Base-by-base conservation (phyloP, 2,329 filamentous ascomycete species). In the Cordyceps tenuipes region DNA sequence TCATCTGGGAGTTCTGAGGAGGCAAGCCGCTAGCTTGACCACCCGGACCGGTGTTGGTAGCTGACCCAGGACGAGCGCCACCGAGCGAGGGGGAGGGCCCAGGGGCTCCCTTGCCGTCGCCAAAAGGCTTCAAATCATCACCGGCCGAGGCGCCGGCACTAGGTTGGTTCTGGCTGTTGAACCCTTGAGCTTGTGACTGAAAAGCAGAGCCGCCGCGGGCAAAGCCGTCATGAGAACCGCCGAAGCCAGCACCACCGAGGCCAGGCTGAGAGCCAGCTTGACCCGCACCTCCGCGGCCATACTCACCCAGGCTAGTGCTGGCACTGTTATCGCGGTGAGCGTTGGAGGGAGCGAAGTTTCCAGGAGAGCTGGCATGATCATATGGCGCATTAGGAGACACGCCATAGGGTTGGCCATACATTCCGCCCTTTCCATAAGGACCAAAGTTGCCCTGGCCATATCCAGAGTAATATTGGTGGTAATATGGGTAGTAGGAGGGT, bases 401-500 rank as follows among this genome's bases (percentile, higher is more conserved):
- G 53, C 78, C 79, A 62, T 84, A 85, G 47, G 79, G 81, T 68
- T 82, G 79, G 56, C 77, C 79, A 63, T 85, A 85, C 64, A 80
- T 74, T 61, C 75, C 75, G 41, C 73, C 78, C 75, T 84, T 85
- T 23, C 60, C 72, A 63, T 84, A 85, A 2, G 82, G 81, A 5
- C 71, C 76, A 58, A 74, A 84, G 36, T 75, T 79, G 56, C 76
- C 79, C 68, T 83, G 80, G 57, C 75, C 76, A 63, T 82, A 83
- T 48, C 76, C 77, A 57, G 81, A 79, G 66, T 79, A 82, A 71
- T 86, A 87, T 61, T 82, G 78, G 62, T 80, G 76, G 66, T 87
- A 87, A 71, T 85, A 86, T 1, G 83, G 83, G 71, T 81, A 86
- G 72, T 87, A 87, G 10, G 34, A 36, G 12, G 82, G 82, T 66